Base-by-base conservation (phyloP, 371 early-diverging fungal genomes). In the Umbelopsis sp. region DNA sequence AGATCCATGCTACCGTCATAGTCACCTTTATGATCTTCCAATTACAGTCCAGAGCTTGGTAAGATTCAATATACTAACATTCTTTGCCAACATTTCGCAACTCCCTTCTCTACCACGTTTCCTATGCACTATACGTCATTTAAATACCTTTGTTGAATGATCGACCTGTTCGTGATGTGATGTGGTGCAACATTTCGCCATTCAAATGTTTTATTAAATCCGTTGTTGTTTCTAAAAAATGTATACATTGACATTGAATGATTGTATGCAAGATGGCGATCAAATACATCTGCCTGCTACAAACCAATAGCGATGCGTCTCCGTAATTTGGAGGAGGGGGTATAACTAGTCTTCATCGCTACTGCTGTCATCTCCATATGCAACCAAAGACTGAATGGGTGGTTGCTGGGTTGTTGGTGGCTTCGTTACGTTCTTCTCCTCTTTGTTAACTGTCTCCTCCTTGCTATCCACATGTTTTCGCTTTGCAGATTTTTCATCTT, bases 281-380 rank as follows among this genome's bases (percentile, higher is more conserved):
- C 41, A 41, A 4, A 41, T 41, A 7, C 12, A 7, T 4, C 41
- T 41, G 10, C 12, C 7, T 41, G 7, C 41, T 41, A 41, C 41
- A 10, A 41, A 41, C 2, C 41, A 41, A 7, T 41, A 41, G 41
- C 12, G 12, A 41, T 41, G 41, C 41, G 12, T 41, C 41, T 48
- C 48, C 48, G 16, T 48, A 20, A 48, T 18, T 20, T 48, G 3
- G 16, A 32, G 29, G n/a, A 18, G 14, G 22, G 57, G 57, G 57
- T 57, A 57, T 57, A 57, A 18, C 29, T 35, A 57, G 4, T 68
- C 68, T 12, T 76, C 76, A 65, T 74, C 73, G 37, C 70, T 70
- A 41, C 70, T 72, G 63, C 69, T 70, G 53, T 73, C 75, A 48
- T 75, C 79, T 65, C 75, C 71, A 65, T 81, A 77, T 16, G 77